Evolutionary conservation across 495 filamentous ascomycete species (phyloP), one percentile per base, ranked within the genome.

Genomic region (Aspergillus cristatus): DNA sequence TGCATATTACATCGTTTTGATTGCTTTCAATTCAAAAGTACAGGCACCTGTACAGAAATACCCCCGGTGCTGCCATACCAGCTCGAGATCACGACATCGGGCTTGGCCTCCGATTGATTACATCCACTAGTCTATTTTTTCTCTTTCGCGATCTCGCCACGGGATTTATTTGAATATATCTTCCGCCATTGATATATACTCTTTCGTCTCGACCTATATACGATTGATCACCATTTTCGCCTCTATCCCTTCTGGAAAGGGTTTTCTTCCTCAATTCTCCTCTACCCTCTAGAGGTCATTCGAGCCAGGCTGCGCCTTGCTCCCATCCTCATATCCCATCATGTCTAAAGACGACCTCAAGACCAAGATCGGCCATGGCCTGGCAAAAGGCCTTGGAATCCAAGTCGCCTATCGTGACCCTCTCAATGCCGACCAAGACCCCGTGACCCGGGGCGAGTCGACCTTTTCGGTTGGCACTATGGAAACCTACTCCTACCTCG

Each of bases 381-480:
- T 91, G 57, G 91, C 91, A 40, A 90, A 85, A 58, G 72, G 66
- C 33, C 68, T 97, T 20, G 82, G 84, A 14, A 95, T 97, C 68
- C 85, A 94, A 56, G 68, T 94, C n/a, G 60, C 82, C 30, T 71
- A 74, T 16, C 57, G 73, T 26, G 72, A 82, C 28, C 69, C 72
- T 13, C 63, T 75, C 41, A 58, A 66, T 28, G 53, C 58, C 11
- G 48, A 52, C 14, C 54, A 68, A 18, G 74, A 79, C 34, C 62
- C 76, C 13, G 56, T 79, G 22, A 78, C 78, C 16, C 65, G 81
- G 22, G 83, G 84, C 31, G 87, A 89, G 55, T 91, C 87, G 1
- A 67, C 83, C 35, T 81, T 83, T 56, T 93, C 89, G 1, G 64
- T 73, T n/a, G 69, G 71, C 12, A 84, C 82, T 5, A 73, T 78